Evolutionary conservation across 78 protist species (phyloP).

Genomic region (Dictyostelium citrinum): DNA sequence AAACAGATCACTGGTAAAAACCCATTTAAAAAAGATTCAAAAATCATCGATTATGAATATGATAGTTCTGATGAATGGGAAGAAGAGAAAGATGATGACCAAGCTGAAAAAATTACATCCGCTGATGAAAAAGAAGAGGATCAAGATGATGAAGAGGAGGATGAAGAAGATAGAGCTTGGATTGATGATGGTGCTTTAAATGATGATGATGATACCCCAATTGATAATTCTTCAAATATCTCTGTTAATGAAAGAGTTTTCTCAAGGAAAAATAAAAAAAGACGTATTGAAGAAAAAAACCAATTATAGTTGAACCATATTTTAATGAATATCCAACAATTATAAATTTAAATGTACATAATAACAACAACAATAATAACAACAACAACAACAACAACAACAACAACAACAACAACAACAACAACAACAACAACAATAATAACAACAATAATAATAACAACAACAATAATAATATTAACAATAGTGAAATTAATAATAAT

Average conservation of each 20-base stretch:
- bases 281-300: constrained; percentile 8
- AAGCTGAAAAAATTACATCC: neutral
- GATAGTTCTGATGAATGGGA: constrained; percentile 73
- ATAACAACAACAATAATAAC: neutral
- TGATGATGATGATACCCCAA: neutral
- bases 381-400: neutral
- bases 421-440: neutral
- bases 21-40: constrained; percentile 28
- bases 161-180: constrained; percentile 52
- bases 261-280: constrained; percentile 22
- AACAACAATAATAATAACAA: neutral
- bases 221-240: neutral
- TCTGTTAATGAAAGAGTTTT: neutral
- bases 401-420: neutral
- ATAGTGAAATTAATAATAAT: neutral
- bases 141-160: constrained; percentile 7
- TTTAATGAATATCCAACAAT: neutral
- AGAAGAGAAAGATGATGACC: constrained; percentile 39
- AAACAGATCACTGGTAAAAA: constrained; percentile 7
- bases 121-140: constrained; percentile 35
- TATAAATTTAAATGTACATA: neutral
- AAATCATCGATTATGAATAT: constrained; percentile 20
- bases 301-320: constrained; percentile 23
- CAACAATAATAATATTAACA: neutral
- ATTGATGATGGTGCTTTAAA: neutral